These are phyloP conservation scores for Pichia phayaonensis DNA, from an alignment of 805 yeast genomes.

Conservation along the genomic window DNA sequence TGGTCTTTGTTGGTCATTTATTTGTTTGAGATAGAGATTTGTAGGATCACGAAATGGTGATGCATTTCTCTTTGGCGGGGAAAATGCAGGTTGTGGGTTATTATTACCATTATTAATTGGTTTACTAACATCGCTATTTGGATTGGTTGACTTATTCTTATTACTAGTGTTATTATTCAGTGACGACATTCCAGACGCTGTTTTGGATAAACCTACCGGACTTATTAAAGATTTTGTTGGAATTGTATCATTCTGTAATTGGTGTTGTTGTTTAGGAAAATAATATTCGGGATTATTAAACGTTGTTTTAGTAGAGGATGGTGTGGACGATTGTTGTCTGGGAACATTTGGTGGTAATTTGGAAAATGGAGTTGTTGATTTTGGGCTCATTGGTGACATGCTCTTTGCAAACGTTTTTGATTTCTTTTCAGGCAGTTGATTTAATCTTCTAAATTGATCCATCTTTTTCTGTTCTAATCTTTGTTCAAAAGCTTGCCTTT, in stretches of 20 bases:
- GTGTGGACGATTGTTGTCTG: not conserved
- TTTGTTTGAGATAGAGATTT: conserved; percentile 49
- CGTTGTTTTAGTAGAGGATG: not conserved
- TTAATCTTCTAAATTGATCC: conserved; percentile 4
- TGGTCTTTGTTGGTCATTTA: conserved; percentile 77
- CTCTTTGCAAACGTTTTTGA: conserved; percentile 3
- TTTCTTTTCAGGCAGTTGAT: not conserved
- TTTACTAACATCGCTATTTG: not conserved
- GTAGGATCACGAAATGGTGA: conserved; percentile 24
- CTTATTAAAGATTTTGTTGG: not conserved
- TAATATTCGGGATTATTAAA: not conserved
- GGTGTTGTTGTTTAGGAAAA: not conserved
- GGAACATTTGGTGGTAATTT: not conserved
- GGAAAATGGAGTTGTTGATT: not conserved
- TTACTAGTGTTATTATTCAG: not conserved
- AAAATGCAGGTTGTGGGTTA: not conserved
- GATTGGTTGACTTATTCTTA: not conserved
- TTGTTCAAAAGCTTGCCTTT: conserved; percentile 3
- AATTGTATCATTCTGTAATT: not conserved
- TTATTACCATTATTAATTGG: not conserved
- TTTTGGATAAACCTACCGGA: not conserved
- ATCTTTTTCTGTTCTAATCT: conserved; percentile 6
- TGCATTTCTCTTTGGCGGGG: conserved; percentile 4
- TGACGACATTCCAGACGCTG: not conserved
- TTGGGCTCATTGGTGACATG: conserved; percentile 11